Conservation (phyloP, 306 rosid genomes). For the Delonix regia region DNA sequence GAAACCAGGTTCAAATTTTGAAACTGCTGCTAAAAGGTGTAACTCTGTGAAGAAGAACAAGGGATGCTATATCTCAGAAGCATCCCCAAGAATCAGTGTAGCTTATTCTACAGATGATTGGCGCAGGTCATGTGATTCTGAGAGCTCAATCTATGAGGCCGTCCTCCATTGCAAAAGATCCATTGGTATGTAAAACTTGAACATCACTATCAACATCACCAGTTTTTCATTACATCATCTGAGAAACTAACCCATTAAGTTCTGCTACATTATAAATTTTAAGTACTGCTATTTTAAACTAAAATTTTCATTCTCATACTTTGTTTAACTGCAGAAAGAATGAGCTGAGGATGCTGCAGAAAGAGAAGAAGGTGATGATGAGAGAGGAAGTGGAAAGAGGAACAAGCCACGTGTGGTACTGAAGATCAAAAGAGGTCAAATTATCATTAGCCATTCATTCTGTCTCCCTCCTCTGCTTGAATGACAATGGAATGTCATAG, state of each 20-base stretch:
- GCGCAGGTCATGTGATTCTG: constrained; percentile 91
- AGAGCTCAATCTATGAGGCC: constrained; percentile 91
- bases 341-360: constrained; percentile 38
- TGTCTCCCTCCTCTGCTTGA: constrained; percentile 43
- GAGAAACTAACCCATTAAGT: not conserved
- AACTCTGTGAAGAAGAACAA: constrained; percentile 43
- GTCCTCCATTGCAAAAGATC: constrained; percentile 98
- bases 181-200: constrained; percentile 52
- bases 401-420: constrained; percentile 48
- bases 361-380: constrained; percentile 27
- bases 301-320: constrained; percentile 16
- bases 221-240: too few species aligned
- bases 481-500: constrained; percentile 34
- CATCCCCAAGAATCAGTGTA: constrained; percentile 72
- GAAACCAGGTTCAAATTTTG: constrained; percentile 55
- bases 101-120: constrained; percentile 71
- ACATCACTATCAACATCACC: not conserved
- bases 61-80: constrained; percentile 49
- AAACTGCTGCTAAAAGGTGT: constrained; percentile 47
- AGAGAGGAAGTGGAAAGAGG: constrained; percentile 29
- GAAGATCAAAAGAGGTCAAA: constrained; percentile 43
- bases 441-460: constrained; percentile 63
- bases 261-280: too few species aligned
- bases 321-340: constrained; percentile 49
- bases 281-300: not conserved